phyloP scores from a whole-genome alignment of 345 rosid genomes.

The Aethionema arabicum region DNA sequence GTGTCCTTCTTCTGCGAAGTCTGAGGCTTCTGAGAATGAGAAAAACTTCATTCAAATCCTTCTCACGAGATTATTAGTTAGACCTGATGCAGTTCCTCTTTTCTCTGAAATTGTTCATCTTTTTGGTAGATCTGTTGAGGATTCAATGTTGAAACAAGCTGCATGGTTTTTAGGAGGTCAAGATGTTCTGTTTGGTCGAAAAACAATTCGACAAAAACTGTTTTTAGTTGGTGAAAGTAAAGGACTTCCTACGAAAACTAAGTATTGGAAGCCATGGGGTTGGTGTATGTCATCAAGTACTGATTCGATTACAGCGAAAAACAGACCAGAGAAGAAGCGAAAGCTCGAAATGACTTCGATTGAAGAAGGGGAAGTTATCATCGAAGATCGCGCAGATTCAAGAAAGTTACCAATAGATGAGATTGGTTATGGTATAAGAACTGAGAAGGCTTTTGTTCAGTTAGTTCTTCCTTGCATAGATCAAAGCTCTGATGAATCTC shows the following conservation, averaged over 20 bases:
- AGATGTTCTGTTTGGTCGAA: conserved; percentile 90
- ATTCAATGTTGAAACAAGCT: conserved; percentile 86
- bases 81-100: conserved; percentile 96
- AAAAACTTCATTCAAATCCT: conserved; percentile 79
- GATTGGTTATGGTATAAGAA: conserved; percentile 48
- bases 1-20: conserved; percentile 66
- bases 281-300: conserved; percentile 61
- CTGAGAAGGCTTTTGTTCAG: conserved; percentile 85
- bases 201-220: conserved; percentile 85
- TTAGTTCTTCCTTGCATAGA: conserved; percentile 96
- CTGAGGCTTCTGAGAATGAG: conserved; percentile 86
- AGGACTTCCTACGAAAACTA: conserved; percentile 70
- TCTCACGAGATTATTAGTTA: conserved; percentile 90
- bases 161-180: conserved; percentile 89
- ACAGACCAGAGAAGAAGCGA: conserved; percentile 54
- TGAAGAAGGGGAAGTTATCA: conserved; percentile 94
- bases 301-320: conserved; percentile 32
- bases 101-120: conserved; percentile 95
- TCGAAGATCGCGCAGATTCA: conserved; percentile 62
- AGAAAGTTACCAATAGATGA: conserved; percentile 59
- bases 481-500: conserved; percentile 87
- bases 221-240: conserved; percentile 72
- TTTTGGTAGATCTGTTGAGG: conserved; percentile 91
- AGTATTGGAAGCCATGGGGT: conserved; percentile 92
- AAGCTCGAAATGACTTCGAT: conserved; percentile 57